A percentile compares a stretch with the other conserved stretches of the same genome.
These are phyloP conservation scores for Amanita pallidorosea DNA, from an alignment of 768 basidiomycete genomes.

Conservation along the genomic window DNA sequence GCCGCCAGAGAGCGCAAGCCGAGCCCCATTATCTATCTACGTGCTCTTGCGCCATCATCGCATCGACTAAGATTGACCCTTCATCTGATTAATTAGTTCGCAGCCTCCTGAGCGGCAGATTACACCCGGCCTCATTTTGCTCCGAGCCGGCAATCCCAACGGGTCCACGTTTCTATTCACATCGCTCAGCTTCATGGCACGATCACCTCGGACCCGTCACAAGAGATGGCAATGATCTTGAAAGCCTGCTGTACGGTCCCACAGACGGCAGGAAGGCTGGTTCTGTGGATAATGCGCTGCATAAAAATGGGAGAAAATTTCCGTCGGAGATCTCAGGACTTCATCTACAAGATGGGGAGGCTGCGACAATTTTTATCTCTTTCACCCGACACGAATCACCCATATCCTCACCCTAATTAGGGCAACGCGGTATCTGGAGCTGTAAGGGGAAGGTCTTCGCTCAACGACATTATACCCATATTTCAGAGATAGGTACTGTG, in stretches of 20 bases:
- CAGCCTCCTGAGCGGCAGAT: conserved; percentile 60
- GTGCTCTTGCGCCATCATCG: neutral
- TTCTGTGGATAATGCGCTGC: conserved; percentile 49
- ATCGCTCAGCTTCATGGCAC: conserved; percentile 56
- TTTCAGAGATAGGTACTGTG: conserved; percentile 8
- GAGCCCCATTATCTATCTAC: conserved; percentile 41
- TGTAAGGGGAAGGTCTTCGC: neutral
- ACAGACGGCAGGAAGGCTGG: conserved; percentile 66
- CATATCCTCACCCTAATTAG: conserved; percentile 24
- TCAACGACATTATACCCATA: conserved; percentile 8
- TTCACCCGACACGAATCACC: conserved; percentile 76
- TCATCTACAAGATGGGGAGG: conserved; percentile 67
- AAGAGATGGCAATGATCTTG: conserved; percentile 44
- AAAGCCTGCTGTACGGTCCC: conserved; percentile 67
- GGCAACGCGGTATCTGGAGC: neutral
- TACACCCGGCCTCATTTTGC: conserved; percentile 64
- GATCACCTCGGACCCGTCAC: conserved; percentile 33
- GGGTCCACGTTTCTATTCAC: conserved; percentile 86
- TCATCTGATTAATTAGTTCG: conserved; percentile 32
- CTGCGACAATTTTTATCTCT: no score
- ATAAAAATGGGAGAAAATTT: conserved; percentile 45
- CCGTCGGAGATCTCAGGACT: conserved; percentile 87
- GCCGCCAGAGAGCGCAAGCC: conserved; percentile 51
- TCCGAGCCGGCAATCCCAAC: conserved; percentile 91
- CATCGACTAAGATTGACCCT: neutral